Evolutionary conservation across 345 rosid species (phyloP), one percentile per base, ranked within the genome.

Genomic region (Salix arbutifolia): DNA sequence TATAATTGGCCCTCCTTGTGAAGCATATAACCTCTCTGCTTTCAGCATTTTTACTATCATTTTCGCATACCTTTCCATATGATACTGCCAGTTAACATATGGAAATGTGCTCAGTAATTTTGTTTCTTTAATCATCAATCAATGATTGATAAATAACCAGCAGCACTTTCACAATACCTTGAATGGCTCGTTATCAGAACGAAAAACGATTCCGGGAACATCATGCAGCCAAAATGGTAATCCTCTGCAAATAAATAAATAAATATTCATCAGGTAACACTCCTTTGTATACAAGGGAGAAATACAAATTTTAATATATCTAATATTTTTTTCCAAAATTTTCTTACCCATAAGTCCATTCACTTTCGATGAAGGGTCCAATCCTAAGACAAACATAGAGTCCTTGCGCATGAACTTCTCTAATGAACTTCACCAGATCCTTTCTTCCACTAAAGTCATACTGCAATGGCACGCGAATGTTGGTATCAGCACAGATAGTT

Each of bases 1-100:
- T 82, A 92, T 90, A 65, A 89, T 90, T 9, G 97, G 95, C 8
- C 97, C 95, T 76, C 95, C 95, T 77, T 92, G 95, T 1, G 95
- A 92, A 78, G 93, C 95, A 75, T 77, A 90, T 67, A 90, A 70
- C 72, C 81, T 83, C 46, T 89, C 89, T 0, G 87, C 72, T 68
- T 89, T 85, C 97, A 92, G 83, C 91, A 87, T 67, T 71, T 80
- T 84, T 65, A 88, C 93, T 65, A 89, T 85, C 71, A 53, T 84
- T 50, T 82, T 72, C 18, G 86, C 83, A 74, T 75, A 92, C 65
- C 79, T 86, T 86, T 84, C 64, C 93, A 90, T 92, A 65, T 89
- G 82, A 70, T 70, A 76, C 94, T 90, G 90, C 80, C 30, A 78
- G 78, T 6, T 42, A 56, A 11, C 37, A 65, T 31, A 62, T 28